phyloP scores from a whole-genome alignment of 2,329 filamentous ascomycete species.

The Monilinia aucupariae region DNA sequence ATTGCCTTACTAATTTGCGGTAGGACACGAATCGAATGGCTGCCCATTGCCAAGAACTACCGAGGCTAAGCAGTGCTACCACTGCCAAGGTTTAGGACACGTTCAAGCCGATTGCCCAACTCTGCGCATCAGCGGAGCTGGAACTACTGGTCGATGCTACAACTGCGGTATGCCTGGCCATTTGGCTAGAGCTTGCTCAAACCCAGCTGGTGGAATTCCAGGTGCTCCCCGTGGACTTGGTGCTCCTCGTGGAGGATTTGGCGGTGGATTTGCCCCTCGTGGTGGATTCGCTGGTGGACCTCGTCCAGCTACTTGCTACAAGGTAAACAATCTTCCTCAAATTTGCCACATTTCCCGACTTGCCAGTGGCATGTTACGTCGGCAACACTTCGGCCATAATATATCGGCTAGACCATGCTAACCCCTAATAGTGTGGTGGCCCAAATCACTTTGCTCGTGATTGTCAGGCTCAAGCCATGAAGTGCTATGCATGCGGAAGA shows the following conservation, averaged over 20 bases:
- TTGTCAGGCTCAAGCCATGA: conserved; percentile 65
- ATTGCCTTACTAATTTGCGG: conserved; percentile 9
- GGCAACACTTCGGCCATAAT: not conserved
- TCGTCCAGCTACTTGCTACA: conserved; percentile 66
- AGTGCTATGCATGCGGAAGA: conserved; percentile 75
- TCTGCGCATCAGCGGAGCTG: conserved; percentile 78
- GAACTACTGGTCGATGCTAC: conserved; percentile 86
- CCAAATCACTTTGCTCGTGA: conserved; percentile 98
- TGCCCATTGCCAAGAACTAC: conserved; percentile 96
- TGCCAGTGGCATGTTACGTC: not conserved
- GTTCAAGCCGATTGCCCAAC: conserved; percentile 99
- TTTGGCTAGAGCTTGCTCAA: conserved; percentile 83
- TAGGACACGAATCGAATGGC: conserved; percentile 92
- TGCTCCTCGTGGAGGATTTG: conserved; percentile 66
- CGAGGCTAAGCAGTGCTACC: conserved; percentile 99
- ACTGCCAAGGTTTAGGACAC: conserved; percentile 96
- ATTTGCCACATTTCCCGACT: not conserved
- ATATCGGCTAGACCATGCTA: not conserved
- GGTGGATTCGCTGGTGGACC: conserved; percentile 70
- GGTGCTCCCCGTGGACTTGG: conserved; percentile 60
- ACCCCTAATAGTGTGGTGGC: conserved; percentile 50
- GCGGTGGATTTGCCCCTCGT: conserved; percentile 57
- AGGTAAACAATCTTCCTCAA: conserved; percentile 35
- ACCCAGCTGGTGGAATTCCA: conserved; percentile 51
- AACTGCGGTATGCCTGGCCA: conserved; percentile 92